Base-by-base conservation (phyloP, 192 early-diverging fungal species). In the Phlyctochytrium bullatum region DNA sequence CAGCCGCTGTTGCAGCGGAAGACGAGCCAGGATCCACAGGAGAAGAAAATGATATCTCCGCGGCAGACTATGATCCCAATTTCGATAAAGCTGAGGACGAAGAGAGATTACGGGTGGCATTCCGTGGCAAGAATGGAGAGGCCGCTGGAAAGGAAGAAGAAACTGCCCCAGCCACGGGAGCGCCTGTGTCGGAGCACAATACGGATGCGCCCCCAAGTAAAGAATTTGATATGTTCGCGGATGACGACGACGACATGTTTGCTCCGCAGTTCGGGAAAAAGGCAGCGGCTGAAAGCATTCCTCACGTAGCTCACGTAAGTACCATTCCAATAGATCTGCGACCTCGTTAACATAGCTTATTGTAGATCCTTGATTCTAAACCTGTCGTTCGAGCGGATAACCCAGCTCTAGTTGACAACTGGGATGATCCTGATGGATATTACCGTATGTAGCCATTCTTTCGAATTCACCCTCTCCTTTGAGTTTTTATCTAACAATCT, bases 381-480 rank as follows among this genome's bases (percentile, higher is more conserved):
- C 62, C 72, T 14, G 76, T 77, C 3, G 64, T 76, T 29, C 76
- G 78, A 20, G 23, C 72, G 20, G 73, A 77, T 52, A 73, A 80
- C 59, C 80, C 80, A 23, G 74, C 79, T 4, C 73, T 92, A 0
- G 78, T 83, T 33, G 96, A 97, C 67, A 96, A 93, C 65, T 96
- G 91, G 91, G 96, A 98, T 75, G 97, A 99, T 68, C 82, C 87
- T 10, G 97, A 99, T 64, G 97, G 97, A 32, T 99, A 99, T 84
- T 99, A 98, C 74, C 87, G 93, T 87, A 84, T 75, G 90, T 82
- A n/a, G n/a, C n/a, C 10, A n/a, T 61, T 27, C 50, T 67, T 56
- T 34, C 33, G 27, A 12, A 67, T 35, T 67, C 23, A 23, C n/a
- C 12, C 16, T 17, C 32, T 14, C 10, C 40, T 62, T 62, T 52